These are phyloP conservation scores for Lachancea quebecensis DNA, from an alignment of 805 yeast species.

Conservation along the genomic window DNA sequence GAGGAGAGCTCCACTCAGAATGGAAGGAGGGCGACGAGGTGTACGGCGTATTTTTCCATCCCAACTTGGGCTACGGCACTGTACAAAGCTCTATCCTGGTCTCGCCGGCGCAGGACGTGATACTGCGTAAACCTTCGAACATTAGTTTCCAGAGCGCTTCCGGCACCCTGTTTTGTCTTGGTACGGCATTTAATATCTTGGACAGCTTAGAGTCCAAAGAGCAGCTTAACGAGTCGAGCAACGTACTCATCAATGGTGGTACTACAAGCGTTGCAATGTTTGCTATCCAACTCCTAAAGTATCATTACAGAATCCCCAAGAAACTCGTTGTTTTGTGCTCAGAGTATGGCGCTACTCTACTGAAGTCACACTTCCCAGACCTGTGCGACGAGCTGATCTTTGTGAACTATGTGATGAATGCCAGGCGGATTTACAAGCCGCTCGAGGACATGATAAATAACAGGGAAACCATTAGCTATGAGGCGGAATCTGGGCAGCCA, in stretches of 20 bases:
- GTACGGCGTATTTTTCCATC: conserved; percentile 53
- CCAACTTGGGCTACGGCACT: conserved; percentile 47
- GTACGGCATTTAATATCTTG: conserved; percentile 51
- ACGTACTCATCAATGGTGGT: conserved; percentile 67
- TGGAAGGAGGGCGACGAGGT: conserved; percentile 58
- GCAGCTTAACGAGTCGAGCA: conserved; percentile 35
- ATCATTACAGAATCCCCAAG: conserved; percentile 39
- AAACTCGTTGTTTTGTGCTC: conserved; percentile 56
- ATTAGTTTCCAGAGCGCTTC: conserved; percentile 51
- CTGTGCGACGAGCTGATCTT: conserved; percentile 35
- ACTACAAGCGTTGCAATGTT: conserved; percentile 67
- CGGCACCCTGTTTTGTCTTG: conserved; percentile 54
- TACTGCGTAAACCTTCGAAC: conserved; percentile 41
- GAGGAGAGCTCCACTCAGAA: conserved; percentile 34
- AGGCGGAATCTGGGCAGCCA: conserved; percentile 22
- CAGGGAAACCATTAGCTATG: conserved; percentile 32
- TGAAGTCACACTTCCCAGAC: conserved; percentile 35
- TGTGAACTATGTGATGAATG: conserved; percentile 24
- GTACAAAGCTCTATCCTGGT: conserved; percentile 50
- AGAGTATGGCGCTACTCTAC: conserved; percentile 41
- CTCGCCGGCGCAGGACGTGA: conserved; percentile 44
- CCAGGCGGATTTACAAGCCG: conserved; percentile 31
- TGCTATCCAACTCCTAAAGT: conserved; percentile 52
- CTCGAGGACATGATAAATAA: conserved; percentile 27
- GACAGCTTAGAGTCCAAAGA: conserved; percentile 22